Evolutionary conservation across 768 basidiomycete species (phyloP), one percentile per base, ranked within the genome.

Genomic region (Arthromyces matolae): DNA sequence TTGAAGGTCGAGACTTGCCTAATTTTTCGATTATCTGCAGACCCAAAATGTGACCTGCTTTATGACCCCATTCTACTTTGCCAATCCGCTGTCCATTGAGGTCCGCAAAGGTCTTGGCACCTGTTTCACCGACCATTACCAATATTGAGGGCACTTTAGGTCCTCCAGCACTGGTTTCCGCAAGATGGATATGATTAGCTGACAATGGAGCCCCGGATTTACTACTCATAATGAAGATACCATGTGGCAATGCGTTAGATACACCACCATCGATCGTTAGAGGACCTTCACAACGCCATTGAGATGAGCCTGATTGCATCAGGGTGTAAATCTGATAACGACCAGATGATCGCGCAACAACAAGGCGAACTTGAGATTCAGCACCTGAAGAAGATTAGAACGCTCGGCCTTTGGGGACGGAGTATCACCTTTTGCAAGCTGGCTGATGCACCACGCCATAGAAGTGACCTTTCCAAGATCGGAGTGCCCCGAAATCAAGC

Each of bases 401-500:
- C 45, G 47, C 32, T 22, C 16, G 42, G 5, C 53, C 8, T 9
- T 41, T 19, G 23, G 22, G 31, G 13, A 25, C 20, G 14, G 42
- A 22, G 23, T 44, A 25, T 10, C n/a, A 75, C 88, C 86, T 61
- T 77, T 66, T 4, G 74, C 75, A 18, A 84, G 59, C 2, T 75
- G 65, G 40, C 77, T 73, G 5, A 90, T 75, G 0, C 83, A 74
- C 89, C 89, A 95, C 22, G 75, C 70, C 51, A 94, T 61, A 1
- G 76, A 75, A 14, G 65, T 66, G 8, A 87, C 64, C 1, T 69
- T 64, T 45, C 80, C 77, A 14, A 71, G 64, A n/a, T 62, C 66
- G 42, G 70, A 49, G 43, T 70, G 66, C 19, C 58, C 55, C 19
- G 71, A 57, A 42, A 66, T 60, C 23, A 68, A 36, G 28, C 52